A percentile compares a stretch with the other conserved stretches of the same genome.
Conservation (phyloP, 148 eudicot species). For the Pouteria glomerata region DNA sequence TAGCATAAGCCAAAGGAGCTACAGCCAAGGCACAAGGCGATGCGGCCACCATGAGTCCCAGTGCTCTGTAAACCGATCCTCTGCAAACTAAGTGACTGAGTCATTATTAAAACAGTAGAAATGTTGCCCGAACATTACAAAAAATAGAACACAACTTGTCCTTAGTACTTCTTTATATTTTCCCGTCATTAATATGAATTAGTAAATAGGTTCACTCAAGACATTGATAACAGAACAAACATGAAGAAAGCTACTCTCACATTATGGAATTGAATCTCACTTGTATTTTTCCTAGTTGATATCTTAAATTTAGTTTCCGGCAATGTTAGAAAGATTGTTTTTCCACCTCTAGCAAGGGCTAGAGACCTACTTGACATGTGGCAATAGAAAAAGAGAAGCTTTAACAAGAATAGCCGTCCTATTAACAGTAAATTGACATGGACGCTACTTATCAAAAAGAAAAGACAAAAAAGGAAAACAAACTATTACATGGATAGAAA, state of each 20-base stretch:
- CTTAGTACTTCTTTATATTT: background rate
- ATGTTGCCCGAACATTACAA: background rate
- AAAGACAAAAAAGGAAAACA: background rate
- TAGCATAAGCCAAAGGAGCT: slow-evolving; percentile 91
- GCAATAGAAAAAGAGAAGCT: background rate
- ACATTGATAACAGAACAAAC: background rate
- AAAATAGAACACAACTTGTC: background rate
- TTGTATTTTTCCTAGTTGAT: background rate
- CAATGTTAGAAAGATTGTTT: background rate
- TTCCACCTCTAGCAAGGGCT: background rate
- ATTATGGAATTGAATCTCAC: background rate
- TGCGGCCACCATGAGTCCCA: slow-evolving; percentile 98
- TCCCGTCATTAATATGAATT: background rate
- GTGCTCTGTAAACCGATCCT: slow-evolving; percentile 91
- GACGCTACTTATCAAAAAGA: background rate
- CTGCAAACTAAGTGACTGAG: slow-evolving; percentile 65
- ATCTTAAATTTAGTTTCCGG: background rate
- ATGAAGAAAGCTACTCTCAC: background rate
- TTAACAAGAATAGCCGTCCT: background rate
- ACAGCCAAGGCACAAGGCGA: slow-evolving; percentile 99
- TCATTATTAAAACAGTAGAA: slow-evolving; percentile 9
- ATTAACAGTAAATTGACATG: background rate
- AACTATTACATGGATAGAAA: background rate
- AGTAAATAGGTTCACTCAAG: background rate
- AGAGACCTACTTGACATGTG: background rate